A percentile compares a stretch with the other conserved stretches of the same genome.
Conservation (phyloP, 1,139 yeast species). For the Scheffersomyces titani region DNA sequence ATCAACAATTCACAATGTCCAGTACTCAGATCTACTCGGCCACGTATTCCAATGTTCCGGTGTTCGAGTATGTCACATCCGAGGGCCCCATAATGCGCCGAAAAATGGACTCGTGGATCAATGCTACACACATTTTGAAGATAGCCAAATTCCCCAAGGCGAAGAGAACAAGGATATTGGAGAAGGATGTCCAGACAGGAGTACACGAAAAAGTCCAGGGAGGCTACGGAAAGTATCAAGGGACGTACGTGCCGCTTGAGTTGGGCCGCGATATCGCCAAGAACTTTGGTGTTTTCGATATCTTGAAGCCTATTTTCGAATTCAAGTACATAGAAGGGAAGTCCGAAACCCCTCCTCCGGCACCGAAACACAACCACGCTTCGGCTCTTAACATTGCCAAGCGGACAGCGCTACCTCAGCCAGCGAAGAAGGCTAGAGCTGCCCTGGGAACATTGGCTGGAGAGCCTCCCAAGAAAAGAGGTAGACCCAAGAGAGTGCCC, state of each 20-base stretch:
- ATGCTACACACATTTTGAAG: slow-evolving; percentile 88
- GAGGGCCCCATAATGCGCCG: slow-evolving; percentile 87
- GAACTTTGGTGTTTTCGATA: slow-evolving; percentile 70
- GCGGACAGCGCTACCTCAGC: slow-evolving; percentile 28
- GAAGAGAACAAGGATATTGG: slow-evolving; percentile 79
- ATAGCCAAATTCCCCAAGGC: slow-evolving; percentile 88
- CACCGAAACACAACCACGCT: slow-evolving; percentile 82
- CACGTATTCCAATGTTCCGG: slow-evolving; percentile 79
- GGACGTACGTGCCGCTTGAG: slow-evolving; percentile 85
- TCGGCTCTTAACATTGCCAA: slow-evolving; percentile 54
- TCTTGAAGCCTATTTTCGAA: slow-evolving; percentile 68
- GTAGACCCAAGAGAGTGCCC: slow-evolving; percentile 47
- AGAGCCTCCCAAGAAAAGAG: slow-evolving; percentile 47
- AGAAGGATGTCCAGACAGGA: slow-evolving; percentile 84
- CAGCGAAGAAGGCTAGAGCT: slow-evolving; percentile 3
- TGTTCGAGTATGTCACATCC: slow-evolving; percentile 65
- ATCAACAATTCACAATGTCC: slow-evolving; percentile 15
- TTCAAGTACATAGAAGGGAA: slow-evolving; percentile 57
- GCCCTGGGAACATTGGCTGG: slow-evolving; percentile 16
- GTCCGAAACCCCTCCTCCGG: slow-evolving; percentile 72
- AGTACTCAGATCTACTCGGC: slow-evolving; percentile 67
- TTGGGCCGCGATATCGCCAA: slow-evolving; percentile 59
- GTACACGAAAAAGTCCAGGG: slow-evolving; percentile 92
- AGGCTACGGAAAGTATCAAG: slow-evolving; percentile 93
- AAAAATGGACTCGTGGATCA: slow-evolving; percentile 75